Conservation (phyloP, 345 rosid species). For the Eucalyptus urophylla region DNA sequence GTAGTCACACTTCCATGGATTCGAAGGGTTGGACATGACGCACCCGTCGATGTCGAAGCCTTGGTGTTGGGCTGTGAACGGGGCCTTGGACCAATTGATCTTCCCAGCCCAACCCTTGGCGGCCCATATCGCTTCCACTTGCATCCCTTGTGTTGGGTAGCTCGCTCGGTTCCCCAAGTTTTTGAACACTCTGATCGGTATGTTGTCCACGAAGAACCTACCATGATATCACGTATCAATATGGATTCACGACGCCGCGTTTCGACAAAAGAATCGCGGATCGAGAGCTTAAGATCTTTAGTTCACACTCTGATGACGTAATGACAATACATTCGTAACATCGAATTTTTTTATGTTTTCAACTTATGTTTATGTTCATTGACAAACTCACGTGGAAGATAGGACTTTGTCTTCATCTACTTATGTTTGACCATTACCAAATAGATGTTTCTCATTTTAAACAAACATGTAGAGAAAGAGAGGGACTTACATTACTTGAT, state of each 20-base stretch:
- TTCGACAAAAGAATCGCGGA: no score
- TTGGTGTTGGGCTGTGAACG: conserved; percentile 17
- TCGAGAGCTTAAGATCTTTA: no score
- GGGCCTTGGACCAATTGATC: background rate
- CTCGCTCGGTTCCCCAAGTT: background rate
- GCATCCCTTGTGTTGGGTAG: conserved; percentile 18
- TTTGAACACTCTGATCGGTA: conserved; percentile 16
- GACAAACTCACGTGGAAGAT: background rate
- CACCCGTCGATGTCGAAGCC: conserved; percentile 19
- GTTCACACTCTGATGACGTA: background rate
- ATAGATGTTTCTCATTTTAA: background rate
- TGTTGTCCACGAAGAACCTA: conserved; percentile 21
- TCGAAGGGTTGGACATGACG: background rate
- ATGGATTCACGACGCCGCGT: background rate
- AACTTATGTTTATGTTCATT: background rate
- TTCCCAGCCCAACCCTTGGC: background rate
- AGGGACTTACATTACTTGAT: background rate
- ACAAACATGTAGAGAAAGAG: background rate
- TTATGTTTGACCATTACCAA: background rate
- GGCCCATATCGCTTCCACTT: conserved; percentile 2
- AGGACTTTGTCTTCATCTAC: background rate
- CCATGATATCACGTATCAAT: background rate
- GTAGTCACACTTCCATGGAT: background rate
- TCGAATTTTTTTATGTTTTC: background rate
- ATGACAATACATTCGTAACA: background rate